Base-by-base conservation (phyloP, 2,329 filamentous ascomycete species). In the Fusarium devonianum region DNA sequence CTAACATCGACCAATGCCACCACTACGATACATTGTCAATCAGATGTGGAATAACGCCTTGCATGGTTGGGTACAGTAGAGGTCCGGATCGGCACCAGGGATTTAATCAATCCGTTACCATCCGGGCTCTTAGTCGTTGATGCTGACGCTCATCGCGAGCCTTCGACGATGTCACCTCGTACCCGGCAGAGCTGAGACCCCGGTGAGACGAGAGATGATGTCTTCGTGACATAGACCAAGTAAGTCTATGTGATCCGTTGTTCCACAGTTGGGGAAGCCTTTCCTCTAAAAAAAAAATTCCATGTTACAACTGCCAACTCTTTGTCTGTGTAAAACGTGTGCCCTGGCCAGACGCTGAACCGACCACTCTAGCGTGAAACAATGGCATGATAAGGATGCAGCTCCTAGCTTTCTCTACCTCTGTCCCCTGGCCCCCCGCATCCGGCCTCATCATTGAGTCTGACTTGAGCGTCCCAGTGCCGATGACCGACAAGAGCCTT, bases 341-440 rank as follows among this genome's bases (percentile, higher is more conserved):
- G 43, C 40, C 37, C 38, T 50, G 34, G 29, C 30, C 43, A 45
- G 25, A 12, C 26, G 44, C 35, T 49, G 41, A 32, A 21, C 34
- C 42, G 46, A 25, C 33, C 35, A 21, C 49, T 39, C 53, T 56
- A 55, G 54, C 52, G 61, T 53, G 58, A 63, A 63, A 64, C 51
- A 48, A 33, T 47, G 42, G 49, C 44, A 44, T 19, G 21, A 37
- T 45, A 28, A 19, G 34, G 26, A 34, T 40, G 29, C 19, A 45
- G 21, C 34, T 45, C 39, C 26, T 32, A 26, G 33, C 32, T 32
- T 22, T 43, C 26, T 16, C 30, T 13, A 18, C 32, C 28, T 22
- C 28, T 11, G 23, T 14, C 32, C 25, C 32, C 32, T 37, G 6
- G 21, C 38, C 21, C 32, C 21, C 40, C 38, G 32, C 32, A 30